phyloP scores from a whole-genome alignment of 2,329 filamentous ascomycete genomes.

The Arthroderma sp. region DNA sequence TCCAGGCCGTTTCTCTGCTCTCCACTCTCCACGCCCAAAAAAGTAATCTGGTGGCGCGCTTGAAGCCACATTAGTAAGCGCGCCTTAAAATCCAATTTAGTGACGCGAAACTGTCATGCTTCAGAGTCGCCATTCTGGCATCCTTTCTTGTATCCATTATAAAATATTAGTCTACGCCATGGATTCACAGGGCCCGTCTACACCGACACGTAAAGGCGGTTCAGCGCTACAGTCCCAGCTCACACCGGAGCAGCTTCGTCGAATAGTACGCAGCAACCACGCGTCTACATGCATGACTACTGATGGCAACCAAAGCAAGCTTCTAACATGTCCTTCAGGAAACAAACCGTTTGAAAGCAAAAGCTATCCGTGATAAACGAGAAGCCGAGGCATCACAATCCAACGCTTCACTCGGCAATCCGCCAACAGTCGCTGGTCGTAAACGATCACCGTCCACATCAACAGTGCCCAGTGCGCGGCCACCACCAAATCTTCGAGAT shows the following conservation, averaged over 20 bases:
- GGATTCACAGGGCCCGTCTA: not conserved
- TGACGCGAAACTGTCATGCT: too few relatives aligned
- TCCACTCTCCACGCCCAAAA: too few relatives aligned
- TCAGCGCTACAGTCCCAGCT: slow-evolving; percentile 31
- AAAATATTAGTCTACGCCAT: not conserved
- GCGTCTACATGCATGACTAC: not conserved
- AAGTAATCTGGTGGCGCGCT: too few relatives aligned
- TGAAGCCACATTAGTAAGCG: too few relatives aligned
- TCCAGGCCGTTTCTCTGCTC: too few relatives aligned
- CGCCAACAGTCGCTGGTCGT: slow-evolving; percentile 45
- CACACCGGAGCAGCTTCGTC: slow-evolving; percentile 48
- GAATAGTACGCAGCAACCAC: slow-evolving; percentile 32
- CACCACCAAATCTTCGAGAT: slow-evolving; percentile 53
- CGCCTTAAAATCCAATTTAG: too few relatives aligned
- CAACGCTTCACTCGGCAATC: slow-evolving; percentile 20
- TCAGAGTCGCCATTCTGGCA: too few relatives aligned
- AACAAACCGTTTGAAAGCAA: slow-evolving; percentile 74
- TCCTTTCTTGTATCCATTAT: too few relatives aligned
- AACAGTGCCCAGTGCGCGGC: slow-evolving; percentile 36
- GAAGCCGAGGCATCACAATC: slow-evolving; percentile 43
- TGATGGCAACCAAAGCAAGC: not conserved
- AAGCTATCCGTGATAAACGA: slow-evolving; percentile 64
- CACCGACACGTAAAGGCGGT: not conserved
- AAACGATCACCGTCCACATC: slow-evolving; percentile 56
- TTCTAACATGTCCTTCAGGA: slow-evolving; percentile 43